phyloP scores from a whole-genome alignment of 768 basidiomycete species.

The Phylloporus scabripes region DNA sequence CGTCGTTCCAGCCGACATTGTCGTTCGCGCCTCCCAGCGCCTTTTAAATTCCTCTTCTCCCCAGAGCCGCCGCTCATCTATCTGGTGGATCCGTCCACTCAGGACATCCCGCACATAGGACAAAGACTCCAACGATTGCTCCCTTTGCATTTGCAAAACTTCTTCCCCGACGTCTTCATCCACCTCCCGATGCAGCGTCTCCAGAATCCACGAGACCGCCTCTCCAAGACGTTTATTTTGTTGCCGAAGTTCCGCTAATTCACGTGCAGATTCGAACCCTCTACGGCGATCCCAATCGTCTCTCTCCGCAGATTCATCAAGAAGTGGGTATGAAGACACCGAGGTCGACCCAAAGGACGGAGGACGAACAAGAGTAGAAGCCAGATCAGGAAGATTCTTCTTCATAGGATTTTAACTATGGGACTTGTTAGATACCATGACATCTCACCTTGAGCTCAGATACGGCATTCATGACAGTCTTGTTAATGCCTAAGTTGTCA shows the following conservation, averaged over 20 bases:
- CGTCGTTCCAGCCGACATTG: constrained; percentile 12
- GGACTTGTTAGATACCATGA: not conserved
- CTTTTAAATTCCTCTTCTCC: constrained; percentile 46
- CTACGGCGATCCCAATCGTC: constrained; percentile 66
- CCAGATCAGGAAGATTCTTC: constrained; percentile 85
- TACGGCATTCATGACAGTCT: constrained; percentile 74
- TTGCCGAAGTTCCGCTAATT: constrained; percentile 47
- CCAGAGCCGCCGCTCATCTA: constrained; percentile 66
- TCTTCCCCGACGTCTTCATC: constrained; percentile 33
- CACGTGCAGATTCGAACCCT: constrained; percentile 66
- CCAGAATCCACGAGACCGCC: constrained; percentile 69
- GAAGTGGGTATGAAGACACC: constrained; percentile 53
- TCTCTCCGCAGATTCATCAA: constrained; percentile 57
- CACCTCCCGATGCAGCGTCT: constrained; percentile 55
- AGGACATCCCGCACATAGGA: constrained; percentile 75
- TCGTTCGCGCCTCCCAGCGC: constrained; percentile 31
- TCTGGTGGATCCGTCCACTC: constrained; percentile 42
- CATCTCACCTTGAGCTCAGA: constrained; percentile 66
- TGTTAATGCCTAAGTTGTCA: constrained; percentile 80
- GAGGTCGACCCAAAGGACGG: constrained; percentile 34
- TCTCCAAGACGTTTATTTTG: constrained; percentile 63
- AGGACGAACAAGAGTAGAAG: constrained; percentile 58
- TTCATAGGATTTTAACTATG: constrained; percentile 27
- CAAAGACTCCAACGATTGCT: constrained; percentile 69
- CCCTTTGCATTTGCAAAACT: constrained; percentile 38